Evolutionary conservation across 345 rosid species (phyloP).

Genomic region (Excoecaria agallocha): DNA sequence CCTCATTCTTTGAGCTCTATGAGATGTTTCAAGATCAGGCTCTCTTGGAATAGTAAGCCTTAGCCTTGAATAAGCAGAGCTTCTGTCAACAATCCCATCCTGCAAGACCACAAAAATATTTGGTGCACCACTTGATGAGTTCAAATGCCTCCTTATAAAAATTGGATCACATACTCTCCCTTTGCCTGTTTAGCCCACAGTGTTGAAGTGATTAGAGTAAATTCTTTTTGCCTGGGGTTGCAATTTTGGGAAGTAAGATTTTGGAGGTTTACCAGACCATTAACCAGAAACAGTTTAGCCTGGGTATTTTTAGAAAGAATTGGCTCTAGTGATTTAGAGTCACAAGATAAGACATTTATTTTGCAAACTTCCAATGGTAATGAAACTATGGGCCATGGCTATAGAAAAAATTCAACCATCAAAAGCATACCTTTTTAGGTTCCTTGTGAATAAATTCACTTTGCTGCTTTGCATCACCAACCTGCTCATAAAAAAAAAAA

Average conservation of each 20-base stretch:
- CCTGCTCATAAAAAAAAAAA: constrained; percentile 31
- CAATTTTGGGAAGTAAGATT: not conserved
- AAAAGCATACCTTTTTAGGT: constrained; percentile 59
- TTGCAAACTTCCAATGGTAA: not conserved
- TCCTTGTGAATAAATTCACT: constrained; percentile 70
- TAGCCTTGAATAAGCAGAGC: constrained; percentile 34
- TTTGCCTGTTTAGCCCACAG: not conserved
- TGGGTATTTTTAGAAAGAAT: not conserved
- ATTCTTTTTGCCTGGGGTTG: not conserved
- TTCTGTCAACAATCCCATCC: constrained; percentile 53
- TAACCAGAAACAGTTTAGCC: not conserved
- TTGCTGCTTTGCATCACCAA: constrained; percentile 54
- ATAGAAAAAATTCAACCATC: not conserved
- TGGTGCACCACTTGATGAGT: not conserved
- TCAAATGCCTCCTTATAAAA: not conserved
- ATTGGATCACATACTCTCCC: not conserved
- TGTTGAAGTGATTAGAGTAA: not conserved
- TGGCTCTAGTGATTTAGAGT: not conserved
- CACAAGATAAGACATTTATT: not conserved
- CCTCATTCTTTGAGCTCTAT: constrained; percentile 78
- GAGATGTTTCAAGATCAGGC: constrained; percentile 86
- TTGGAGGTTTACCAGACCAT: not conserved
- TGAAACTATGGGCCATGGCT: not conserved
- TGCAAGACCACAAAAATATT: constrained; percentile 34
- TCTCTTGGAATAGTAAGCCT: constrained; percentile 83